These are phyloP conservation scores for Actinidia polygama DNA, from an alignment of 179 eudicot genomes.

Conservation along the genomic window DNA sequence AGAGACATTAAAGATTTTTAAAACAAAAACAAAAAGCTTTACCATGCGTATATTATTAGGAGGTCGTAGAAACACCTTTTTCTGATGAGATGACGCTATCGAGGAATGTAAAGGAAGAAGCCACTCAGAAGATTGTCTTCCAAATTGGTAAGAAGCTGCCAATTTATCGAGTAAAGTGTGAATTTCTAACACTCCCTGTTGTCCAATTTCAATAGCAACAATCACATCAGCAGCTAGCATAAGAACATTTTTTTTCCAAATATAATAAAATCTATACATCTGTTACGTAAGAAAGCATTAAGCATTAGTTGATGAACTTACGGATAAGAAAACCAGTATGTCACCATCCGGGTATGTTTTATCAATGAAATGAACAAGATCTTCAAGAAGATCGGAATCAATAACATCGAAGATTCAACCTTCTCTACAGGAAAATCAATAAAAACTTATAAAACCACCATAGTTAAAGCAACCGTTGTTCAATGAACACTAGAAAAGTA, in stretches of 20 bases:
- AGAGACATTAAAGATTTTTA: neutral
- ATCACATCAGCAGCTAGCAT: neutral
- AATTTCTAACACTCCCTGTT: conserved; percentile 91
- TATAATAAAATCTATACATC: neutral
- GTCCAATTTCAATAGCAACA: conserved; percentile 14
- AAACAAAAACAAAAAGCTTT: conserved; percentile 22
- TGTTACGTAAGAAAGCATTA: neutral
- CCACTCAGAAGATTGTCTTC: conserved; percentile 88
- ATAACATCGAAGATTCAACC: conserved; percentile 84
- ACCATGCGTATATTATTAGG: conserved; percentile 85
- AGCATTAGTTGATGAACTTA: conserved; percentile 36
- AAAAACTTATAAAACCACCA: conserved; percentile 14
- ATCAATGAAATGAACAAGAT: conserved; percentile 85
- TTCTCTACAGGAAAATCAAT: conserved; percentile 51
- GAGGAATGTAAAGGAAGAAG: conserved; percentile 93
- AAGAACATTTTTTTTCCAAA: neutral
- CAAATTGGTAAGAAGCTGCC: conserved; percentile 77
- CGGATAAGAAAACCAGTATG: conserved; percentile 90
- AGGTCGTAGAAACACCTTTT: conserved; percentile 78
- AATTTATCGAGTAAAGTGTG: conserved; percentile 71
- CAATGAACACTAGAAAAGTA: conserved; percentile 17
- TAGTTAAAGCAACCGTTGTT: conserved; percentile 11
- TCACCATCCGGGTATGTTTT: conserved; percentile 85
- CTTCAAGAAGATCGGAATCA: conserved; percentile 98
- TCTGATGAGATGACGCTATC: conserved; percentile 82